These are phyloP conservation scores for Cryptosporidium canis DNA, from an alignment of 169 alveolate species.

Conservation along the genomic window DNA sequence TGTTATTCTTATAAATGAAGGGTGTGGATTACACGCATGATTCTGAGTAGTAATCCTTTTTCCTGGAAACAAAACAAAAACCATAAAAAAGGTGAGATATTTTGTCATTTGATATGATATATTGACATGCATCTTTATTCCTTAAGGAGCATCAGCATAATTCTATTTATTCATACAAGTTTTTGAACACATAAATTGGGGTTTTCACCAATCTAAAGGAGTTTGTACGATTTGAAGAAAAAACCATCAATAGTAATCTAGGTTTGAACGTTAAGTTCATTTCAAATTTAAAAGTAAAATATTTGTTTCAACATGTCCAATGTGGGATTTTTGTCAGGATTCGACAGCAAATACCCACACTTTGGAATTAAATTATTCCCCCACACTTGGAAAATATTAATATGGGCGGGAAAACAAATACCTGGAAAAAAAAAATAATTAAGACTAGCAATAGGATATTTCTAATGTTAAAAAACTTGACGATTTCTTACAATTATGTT, in stretches of 20 bases:
- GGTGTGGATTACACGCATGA: background rate
- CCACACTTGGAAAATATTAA: too few relatives aligned
- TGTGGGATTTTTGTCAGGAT: conserved; percentile 38
- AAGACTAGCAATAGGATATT: too few relatives aligned
- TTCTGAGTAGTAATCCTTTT: background rate
- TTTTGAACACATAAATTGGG: too few relatives aligned
- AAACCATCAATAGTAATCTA: background rate
- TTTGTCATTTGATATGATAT: background rate
- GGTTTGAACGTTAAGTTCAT: background rate
- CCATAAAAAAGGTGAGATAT: background rate
- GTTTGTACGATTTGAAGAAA: too few relatives aligned
- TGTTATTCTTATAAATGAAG: background rate
- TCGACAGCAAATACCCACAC: conserved; percentile 14
- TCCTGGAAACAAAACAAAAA: background rate
- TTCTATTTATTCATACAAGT: too few relatives aligned
- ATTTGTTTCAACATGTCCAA: conserved; percentile 1
- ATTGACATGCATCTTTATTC: background rate
- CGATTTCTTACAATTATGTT: too few relatives aligned
- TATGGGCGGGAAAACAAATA: background rate
- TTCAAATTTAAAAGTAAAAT: background rate
- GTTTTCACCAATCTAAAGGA: too few relatives aligned
- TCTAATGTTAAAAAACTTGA: too few relatives aligned
- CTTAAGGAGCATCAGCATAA: too few relatives aligned
- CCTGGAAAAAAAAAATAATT: background rate
- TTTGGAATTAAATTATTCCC: background rate